Percentiles rank a stretch among this genome's conserved stretches.
These are phyloP conservation scores for Brasilioporus rufonigricans DNA, from an alignment of 768 basidiomycete species.

Conservation along the genomic window DNA sequence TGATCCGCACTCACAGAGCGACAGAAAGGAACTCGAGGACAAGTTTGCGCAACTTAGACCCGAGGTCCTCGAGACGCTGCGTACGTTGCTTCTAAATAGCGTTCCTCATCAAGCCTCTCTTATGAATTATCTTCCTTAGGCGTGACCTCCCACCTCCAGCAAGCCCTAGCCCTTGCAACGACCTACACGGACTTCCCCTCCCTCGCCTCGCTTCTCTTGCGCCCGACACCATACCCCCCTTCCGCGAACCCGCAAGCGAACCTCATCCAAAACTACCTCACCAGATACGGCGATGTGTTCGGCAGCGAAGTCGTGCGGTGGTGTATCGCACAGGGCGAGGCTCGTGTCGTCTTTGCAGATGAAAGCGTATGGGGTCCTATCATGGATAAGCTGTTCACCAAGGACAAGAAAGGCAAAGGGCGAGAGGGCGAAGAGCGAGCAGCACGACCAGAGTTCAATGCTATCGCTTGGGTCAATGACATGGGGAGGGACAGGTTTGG, in stretches of 20 bases:
- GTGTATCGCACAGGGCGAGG: conserved; percentile 89
- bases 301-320: conserved; percentile 88
- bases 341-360: conserved; percentile 79
- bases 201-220: conserved; percentile 82
- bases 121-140: conserved; percentile 41
- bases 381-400: conserved; percentile 68
- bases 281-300: conserved; percentile 78
- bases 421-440: conserved; percentile 37
- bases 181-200: conserved; percentile 82
- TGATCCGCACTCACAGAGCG: conserved; percentile 50
- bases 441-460: conserved; percentile 42
- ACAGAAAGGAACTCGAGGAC: conserved; percentile 58
- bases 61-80: conserved; percentile 73
- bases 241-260: conserved; percentile 60
- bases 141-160: conserved; percentile 56
- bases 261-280: conserved; percentile 69
- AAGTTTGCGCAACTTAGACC: conserved; percentile 72
- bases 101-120: not conserved
- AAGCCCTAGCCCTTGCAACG: conserved; percentile 84
- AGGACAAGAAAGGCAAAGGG: conserved; percentile 22
- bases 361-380: conserved; percentile 59
- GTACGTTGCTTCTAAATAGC: conserved; percentile 44
- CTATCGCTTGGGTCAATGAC: conserved; percentile 87
- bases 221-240: conserved; percentile 59
- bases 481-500: conserved; percentile 66